Evolutionary conservation across 129 eudicot species (phyloP).

Genomic region (Flaveria ramosissima): DNA sequence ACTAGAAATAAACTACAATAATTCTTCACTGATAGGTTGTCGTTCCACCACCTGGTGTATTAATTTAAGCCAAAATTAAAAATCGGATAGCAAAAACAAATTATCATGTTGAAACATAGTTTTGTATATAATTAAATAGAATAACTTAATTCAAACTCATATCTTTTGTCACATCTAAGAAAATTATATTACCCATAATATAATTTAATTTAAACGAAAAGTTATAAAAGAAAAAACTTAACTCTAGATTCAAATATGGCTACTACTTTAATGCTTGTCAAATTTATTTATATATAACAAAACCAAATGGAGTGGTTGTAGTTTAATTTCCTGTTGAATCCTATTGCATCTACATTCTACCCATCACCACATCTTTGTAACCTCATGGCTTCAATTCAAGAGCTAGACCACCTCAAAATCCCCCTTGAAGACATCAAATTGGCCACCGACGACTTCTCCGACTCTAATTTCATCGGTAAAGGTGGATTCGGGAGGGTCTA

Average conservation of each 20-base stretch:
- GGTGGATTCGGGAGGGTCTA: constrained; percentile 37
- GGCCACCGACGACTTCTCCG: constrained; percentile 25
- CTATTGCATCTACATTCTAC: not conserved
- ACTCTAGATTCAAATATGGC: not conserved
- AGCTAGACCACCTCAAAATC: constrained; percentile 24
- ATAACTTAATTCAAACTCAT: not conserved
- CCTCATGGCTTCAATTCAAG: constrained; percentile 22
- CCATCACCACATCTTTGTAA: not conserved
- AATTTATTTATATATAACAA: not conserved
- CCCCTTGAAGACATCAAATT: constrained; percentile 30
- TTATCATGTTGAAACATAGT: too few relatives aligned
- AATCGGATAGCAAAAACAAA: too few relatives aligned
- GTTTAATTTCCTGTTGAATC: not conserved
- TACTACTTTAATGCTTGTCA: not conserved
- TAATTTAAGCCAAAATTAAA: too few relatives aligned
- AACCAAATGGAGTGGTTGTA: not conserved
- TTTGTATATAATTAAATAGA: too few relatives aligned
- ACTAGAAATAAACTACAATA: too few relatives aligned
- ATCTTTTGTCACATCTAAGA: not conserved
- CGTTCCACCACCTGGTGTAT: too few relatives aligned
- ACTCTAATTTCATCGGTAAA: constrained; percentile 1
- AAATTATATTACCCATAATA: not conserved
- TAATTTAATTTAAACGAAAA: not conserved
- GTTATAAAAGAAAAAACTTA: not conserved
- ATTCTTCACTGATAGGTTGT: too few relatives aligned